phyloP scores from a whole-genome alignment of 192 early-diverging fungal species.

The Coemansia sp. region DNA sequence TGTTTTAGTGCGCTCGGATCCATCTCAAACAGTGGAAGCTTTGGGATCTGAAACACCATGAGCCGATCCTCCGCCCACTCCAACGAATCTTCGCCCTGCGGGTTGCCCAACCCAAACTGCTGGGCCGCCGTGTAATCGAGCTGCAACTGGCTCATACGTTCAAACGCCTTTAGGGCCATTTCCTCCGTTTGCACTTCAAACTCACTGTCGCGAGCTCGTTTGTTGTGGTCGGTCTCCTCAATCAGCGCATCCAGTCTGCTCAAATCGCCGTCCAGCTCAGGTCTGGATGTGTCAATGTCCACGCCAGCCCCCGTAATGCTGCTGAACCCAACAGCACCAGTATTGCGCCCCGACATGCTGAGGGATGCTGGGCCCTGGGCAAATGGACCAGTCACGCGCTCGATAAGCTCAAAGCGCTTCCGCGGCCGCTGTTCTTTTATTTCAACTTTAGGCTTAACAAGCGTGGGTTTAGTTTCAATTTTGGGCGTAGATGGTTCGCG shows the following conservation, averaged over 20 bases:
- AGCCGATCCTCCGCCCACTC: conserved; percentile 15
- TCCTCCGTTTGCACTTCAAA: conserved; percentile 49
- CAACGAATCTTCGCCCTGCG: not conserved
- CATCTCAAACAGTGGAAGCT: conserved; percentile 36
- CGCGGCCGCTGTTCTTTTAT: not conserved
- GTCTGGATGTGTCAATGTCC: not conserved
- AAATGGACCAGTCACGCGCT: conserved; percentile 39
- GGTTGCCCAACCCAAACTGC: too few relatives aligned
- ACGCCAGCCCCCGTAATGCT: not conserved
- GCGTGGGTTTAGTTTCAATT: not conserved
- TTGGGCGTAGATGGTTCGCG: conserved; percentile 16
- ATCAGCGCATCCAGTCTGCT: conserved; percentile 6
- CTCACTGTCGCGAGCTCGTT: not conserved
- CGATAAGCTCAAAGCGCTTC: conserved; percentile 17
- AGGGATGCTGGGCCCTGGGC: conserved; percentile 45
- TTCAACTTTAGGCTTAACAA: not conserved
- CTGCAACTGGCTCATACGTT: conserved; percentile 16
- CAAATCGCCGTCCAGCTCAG: not conserved
- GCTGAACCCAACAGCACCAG: not conserved
- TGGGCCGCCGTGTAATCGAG: conserved; percentile 11
- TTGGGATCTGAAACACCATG: conserved; percentile 39
- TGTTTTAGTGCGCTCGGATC: conserved; percentile 15
- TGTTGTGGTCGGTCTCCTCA: conserved; percentile 28
- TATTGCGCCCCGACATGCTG: not conserved
- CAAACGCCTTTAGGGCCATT: conserved; percentile 34